A percentile compares a stretch with the other conserved stretches of the same genome.
Evolutionary conservation across 495 filamentous ascomycete species (phyloP).

Genomic region (Penicillium herquei): DNA sequence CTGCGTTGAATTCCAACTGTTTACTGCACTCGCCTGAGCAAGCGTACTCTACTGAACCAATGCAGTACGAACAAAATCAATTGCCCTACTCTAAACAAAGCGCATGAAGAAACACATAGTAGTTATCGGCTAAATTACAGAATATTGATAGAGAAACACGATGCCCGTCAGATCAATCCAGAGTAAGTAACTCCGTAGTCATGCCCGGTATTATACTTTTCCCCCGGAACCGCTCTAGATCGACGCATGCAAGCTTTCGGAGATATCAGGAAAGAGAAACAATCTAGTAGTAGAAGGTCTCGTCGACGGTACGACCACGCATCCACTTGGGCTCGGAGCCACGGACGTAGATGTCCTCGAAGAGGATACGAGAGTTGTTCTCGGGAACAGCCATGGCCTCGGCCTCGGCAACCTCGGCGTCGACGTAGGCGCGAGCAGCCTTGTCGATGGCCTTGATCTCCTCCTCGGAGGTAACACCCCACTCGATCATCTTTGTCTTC

Average conservation of each 20-base stretch:
- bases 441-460: slow-evolving; percentile 96
- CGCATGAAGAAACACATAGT: slow-evolving; percentile 15
- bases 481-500: slow-evolving; percentile 96
- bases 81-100: slow-evolving; percentile 30
- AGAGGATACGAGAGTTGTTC: slow-evolving; percentile 72
- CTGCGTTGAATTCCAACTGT: too few species aligned
- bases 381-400: slow-evolving; percentile 85
- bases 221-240: not conserved
- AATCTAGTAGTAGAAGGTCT: slow-evolving; percentile 83
- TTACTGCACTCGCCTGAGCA: too few species aligned
- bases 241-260: slow-evolving; percentile 6
- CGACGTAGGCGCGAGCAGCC: slow-evolving; percentile 77
- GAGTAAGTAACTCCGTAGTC: not conserved
- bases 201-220: too few species aligned
- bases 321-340: slow-evolving; percentile 89
- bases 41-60: not conserved
- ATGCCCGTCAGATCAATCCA: not conserved
- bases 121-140: slow-evolving; percentile 39
- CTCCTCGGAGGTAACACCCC: slow-evolving; percentile 89
- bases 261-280: not conserved
- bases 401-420: slow-evolving; percentile 85
- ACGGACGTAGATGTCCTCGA: slow-evolving; percentile 94
- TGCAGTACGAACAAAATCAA: slow-evolving; percentile 11
- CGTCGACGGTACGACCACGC: slow-evolving; percentile 85
- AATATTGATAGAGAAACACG: slow-evolving; percentile 24